These are phyloP conservation scores for Pluteus cervinus DNA, from an alignment of 768 basidiomycete species.

Conservation along the genomic window DNA sequence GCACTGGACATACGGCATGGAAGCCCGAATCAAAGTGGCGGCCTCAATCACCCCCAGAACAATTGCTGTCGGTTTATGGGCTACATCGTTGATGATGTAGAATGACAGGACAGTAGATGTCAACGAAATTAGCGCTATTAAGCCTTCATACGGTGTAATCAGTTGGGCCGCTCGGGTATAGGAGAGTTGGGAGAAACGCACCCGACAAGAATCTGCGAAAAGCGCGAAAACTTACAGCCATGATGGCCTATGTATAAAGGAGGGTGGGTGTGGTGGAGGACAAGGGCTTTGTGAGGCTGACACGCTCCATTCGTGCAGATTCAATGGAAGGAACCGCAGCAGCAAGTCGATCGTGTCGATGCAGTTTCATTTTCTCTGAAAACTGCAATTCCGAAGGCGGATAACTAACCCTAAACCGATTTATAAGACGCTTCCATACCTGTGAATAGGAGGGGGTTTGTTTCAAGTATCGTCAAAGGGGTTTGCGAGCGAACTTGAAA, in stretches of 20 bases:
- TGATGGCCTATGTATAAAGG: slow-evolving; percentile 9
- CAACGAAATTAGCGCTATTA: slow-evolving; percentile 1
- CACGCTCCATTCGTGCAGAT: not conserved
- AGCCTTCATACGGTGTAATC: not conserved
- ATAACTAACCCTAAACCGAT: no score
- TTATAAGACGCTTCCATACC: no score
- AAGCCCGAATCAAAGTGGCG: slow-evolving; percentile 2
- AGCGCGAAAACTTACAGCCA: slow-evolving; percentile 39
- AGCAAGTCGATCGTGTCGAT: not conserved
- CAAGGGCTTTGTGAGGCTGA: not conserved
- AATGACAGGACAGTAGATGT: slow-evolving; percentile 7
- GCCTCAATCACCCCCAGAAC: slow-evolving; percentile 1
- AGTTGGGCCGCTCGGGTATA: not conserved
- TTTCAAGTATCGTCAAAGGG: no score
- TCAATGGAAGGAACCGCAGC: not conserved
- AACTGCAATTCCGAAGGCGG: no score
- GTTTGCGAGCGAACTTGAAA: no score
- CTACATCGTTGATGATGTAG: slow-evolving; percentile 2
- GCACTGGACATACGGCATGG: slow-evolving; percentile 2
- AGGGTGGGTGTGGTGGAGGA: slow-evolving; percentile 2
- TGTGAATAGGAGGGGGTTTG: no score
- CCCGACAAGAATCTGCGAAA: slow-evolving; percentile 36
- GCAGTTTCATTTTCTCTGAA: not conserved
- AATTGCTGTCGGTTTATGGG: not conserved
- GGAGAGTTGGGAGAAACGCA: slow-evolving; percentile 10